These are phyloP conservation scores for Guillardia theta DNA, from an alignment of 78 protist genomes.

Conservation along the genomic window DNA sequence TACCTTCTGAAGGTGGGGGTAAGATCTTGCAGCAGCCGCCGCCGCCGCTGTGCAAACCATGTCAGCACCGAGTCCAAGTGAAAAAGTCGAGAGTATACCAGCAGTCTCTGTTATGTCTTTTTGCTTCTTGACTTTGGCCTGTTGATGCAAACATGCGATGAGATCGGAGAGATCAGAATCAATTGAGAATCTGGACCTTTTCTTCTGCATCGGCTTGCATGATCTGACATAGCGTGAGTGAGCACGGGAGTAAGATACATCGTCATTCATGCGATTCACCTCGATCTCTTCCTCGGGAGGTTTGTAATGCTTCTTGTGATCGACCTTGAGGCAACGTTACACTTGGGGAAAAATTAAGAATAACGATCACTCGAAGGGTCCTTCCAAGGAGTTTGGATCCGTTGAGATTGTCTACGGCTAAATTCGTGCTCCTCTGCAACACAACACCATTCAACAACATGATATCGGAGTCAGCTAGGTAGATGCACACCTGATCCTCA, in stretches of 20 bases:
- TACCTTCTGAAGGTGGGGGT: conserved; percentile 11
- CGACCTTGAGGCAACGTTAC: not conserved
- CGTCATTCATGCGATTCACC: not conserved
- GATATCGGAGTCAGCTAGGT: too few relatives aligned
- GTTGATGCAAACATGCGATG: too few relatives aligned
- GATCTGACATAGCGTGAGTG: not conserved
- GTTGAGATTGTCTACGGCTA: conserved; percentile 28
- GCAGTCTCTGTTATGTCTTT: not conserved
- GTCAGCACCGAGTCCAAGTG: not conserved
- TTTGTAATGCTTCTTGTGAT: not conserved
- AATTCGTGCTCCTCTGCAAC: not conserved
- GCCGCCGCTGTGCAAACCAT: not conserved
- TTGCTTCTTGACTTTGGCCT: not conserved
- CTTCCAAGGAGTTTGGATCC: conserved; percentile 24
- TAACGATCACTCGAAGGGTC: not conserved
- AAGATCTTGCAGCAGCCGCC: not conserved
- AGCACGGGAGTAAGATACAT: not conserved
- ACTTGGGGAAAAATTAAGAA: not conserved
- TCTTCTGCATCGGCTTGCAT: not conserved
- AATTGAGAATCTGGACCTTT: too few relatives aligned
- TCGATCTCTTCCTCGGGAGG: conserved; percentile 32
- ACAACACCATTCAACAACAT: too few relatives aligned
- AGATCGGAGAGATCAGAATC: too few relatives aligned
- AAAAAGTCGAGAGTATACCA: not conserved
- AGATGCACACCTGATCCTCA: not conserved